phyloP scores from a whole-genome alignment of 305 asterid species.

The Rubia peregrina region DNA sequence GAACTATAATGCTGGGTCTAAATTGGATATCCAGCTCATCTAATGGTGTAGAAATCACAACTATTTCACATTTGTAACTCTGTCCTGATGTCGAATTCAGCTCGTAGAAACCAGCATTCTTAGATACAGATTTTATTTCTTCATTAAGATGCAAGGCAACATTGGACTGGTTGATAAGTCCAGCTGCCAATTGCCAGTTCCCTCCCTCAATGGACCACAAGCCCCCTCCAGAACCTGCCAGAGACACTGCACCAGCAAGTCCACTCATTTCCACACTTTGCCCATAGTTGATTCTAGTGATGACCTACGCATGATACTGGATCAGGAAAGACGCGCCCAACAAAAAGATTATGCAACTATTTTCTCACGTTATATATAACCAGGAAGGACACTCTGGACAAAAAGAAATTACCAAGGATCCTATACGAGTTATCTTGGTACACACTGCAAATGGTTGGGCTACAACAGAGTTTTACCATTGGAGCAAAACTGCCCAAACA shows the following conservation, averaged over 20 bases:
- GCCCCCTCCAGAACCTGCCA: conserved; percentile 90
- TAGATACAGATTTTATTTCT: conserved; percentile 71
- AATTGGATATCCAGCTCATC: conserved; percentile 72
- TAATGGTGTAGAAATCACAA: conserved; percentile 85
- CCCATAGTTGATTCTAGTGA: conserved; percentile 89
- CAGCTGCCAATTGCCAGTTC: conserved; percentile 96
- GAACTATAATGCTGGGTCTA: conserved; percentile 65
- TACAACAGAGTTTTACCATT: no score
- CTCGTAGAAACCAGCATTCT: conserved; percentile 50
- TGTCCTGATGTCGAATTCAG: conserved; percentile 69
- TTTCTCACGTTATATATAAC: background rate
- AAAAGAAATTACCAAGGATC: background rate
- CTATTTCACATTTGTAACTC: conserved; percentile 59
- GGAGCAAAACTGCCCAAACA: background rate
- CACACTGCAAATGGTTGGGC: background rate
- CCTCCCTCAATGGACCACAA: conserved; percentile 90
- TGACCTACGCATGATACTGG: conserved; percentile 41
- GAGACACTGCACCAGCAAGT: conserved; percentile 90
- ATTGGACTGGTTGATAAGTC: conserved; percentile 58
- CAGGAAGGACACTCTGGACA: background rate
- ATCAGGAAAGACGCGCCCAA: background rate
- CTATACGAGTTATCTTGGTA: background rate
- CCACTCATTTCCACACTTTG: conserved; percentile 88
- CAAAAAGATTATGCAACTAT: background rate
- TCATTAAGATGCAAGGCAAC: conserved; percentile 65